These are phyloP conservation scores for Fusarium sp. DNA, from an alignment of 2,329 filamentous ascomycete genomes.

Conservation along the genomic window DNA sequence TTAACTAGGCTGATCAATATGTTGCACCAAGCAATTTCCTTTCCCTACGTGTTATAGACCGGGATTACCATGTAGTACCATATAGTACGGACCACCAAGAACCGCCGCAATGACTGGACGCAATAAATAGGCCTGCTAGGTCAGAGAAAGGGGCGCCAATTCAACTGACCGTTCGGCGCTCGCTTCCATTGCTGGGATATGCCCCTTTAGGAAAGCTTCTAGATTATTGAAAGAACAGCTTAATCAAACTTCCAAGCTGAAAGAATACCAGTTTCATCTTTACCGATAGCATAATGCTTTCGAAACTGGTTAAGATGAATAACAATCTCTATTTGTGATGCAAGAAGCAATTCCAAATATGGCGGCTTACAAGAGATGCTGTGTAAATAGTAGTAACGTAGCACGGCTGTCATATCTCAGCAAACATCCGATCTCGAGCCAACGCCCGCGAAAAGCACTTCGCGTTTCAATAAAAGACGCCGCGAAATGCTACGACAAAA, in stretches of 20 bases:
- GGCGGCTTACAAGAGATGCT: not conserved
- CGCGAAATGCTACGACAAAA: not conserved
- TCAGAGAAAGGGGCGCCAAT: conserved; percentile 40
- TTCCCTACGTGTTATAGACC: conserved; percentile 27
- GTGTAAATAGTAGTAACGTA: not conserved
- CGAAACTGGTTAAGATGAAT: not conserved
- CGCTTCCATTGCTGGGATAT: conserved; percentile 14
- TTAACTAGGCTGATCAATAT: conserved; percentile 30
- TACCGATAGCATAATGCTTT: not conserved
- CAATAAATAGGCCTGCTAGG: conserved; percentile 1
- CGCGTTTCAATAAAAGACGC: conserved; percentile 7
- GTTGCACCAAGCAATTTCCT: conserved; percentile 46
- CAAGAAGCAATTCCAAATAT: not conserved
- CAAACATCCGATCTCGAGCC: not conserved
- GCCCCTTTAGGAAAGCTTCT: conserved; percentile 18
- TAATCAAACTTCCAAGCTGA: conserved; percentile 22
- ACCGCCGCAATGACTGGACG: conserved; percentile 16
- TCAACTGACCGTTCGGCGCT: conserved; percentile 21
- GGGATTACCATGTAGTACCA: conserved; percentile 29
- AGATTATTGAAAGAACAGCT: conserved; percentile 3
- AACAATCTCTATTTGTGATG: not conserved
- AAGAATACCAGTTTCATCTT: conserved; percentile 6
- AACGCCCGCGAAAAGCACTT: not conserved
- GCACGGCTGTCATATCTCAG: conserved; percentile 2
- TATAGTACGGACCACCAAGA: conserved; percentile 21